phyloP scores from a whole-genome alignment of 192 early-diverging fungal species.

The Dissophora globulifera region DNA sequence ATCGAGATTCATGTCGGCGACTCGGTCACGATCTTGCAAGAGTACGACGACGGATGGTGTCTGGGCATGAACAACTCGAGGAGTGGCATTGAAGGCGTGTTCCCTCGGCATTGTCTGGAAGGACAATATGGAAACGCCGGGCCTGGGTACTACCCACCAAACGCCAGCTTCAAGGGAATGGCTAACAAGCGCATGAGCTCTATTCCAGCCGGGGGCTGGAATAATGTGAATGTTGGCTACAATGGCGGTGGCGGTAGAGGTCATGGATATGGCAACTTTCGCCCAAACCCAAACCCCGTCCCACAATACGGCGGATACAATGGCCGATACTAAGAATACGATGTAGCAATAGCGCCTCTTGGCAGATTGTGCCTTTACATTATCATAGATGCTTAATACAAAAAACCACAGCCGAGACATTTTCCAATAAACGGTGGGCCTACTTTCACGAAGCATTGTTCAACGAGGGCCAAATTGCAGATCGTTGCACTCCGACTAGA shows the following conservation, averaged over 20 bases:
- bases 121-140: slow-evolving; percentile 17
- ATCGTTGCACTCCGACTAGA: too few species aligned
- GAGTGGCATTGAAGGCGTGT: slow-evolving; percentile 59
- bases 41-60: slow-evolving; percentile 73
- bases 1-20: slow-evolving; percentile 65
- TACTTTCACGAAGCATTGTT: too few species aligned
- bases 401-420: not conserved
- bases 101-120: slow-evolving; percentile 66
- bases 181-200: slow-evolving; percentile 52
- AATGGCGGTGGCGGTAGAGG: not conserved
- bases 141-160: slow-evolving; percentile 29
- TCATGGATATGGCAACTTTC: slow-evolving; percentile 15
- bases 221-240: slow-evolving; percentile 15
- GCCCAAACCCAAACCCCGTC: slow-evolving; percentile 8
- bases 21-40: slow-evolving; percentile 60
- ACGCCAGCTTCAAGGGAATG: slow-evolving; percentile 33
- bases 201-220: slow-evolving; percentile 29
- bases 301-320: not conserved
- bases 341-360: too few species aligned
- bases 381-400: too few species aligned
- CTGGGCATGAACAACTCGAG: slow-evolving; percentile 63
- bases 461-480: too few species aligned
- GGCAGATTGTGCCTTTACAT: too few species aligned
- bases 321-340: slow-evolving; percentile 27
- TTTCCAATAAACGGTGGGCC: too few species aligned